phyloP scores from a whole-genome alignment of 208 protist genomes.

The Sergeia podlipaevii region DNA sequence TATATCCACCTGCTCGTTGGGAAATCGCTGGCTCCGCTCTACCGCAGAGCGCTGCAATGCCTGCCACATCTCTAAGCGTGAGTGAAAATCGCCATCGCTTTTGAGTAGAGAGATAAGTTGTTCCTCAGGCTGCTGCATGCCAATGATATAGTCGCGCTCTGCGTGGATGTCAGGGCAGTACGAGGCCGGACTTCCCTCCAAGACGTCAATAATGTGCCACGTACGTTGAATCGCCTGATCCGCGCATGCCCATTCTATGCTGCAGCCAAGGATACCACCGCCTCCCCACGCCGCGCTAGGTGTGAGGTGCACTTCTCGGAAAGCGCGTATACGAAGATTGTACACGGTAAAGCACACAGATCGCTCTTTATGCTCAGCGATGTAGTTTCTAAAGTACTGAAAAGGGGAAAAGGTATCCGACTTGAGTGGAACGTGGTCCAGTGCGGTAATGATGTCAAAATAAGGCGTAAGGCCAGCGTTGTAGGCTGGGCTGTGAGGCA shows the following conservation, averaged over 20 bases:
- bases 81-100: constrained; percentile 59
- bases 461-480: constrained; percentile 73
- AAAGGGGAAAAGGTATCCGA: constrained; percentile 13
- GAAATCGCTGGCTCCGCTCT: constrained; percentile 18
- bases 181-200: constrained; percentile 47
- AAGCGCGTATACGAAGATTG: constrained; percentile 49
- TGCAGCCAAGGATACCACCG: constrained; percentile 75
- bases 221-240: constrained; percentile 26
- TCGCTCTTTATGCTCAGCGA: constrained; percentile 33
- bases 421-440: constrained; percentile 44
- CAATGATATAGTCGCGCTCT: constrained; percentile 79
- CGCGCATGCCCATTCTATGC: constrained; percentile 65
- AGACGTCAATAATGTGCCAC: constrained; percentile 69
- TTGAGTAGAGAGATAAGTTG: constrained; percentile 59
- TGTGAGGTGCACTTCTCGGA: constrained; percentile 52
- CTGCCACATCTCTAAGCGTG: constrained; percentile 59
- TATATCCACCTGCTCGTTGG: constrained; percentile 6
- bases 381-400: constrained; percentile 51
- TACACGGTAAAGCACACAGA: constrained; percentile 59
- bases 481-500: constrained; percentile 74
- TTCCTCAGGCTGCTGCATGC: constrained; percentile 70
- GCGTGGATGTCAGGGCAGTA: constrained; percentile 34
- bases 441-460: constrained; percentile 83
- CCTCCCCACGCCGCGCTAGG: constrained; percentile 31
- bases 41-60: constrained; percentile 32